Evolutionary conservation across 2,329 filamentous ascomycete genomes (phyloP), one percentile per base, ranked within the genome.

Genomic region (Seiridium cupressi): DNA sequence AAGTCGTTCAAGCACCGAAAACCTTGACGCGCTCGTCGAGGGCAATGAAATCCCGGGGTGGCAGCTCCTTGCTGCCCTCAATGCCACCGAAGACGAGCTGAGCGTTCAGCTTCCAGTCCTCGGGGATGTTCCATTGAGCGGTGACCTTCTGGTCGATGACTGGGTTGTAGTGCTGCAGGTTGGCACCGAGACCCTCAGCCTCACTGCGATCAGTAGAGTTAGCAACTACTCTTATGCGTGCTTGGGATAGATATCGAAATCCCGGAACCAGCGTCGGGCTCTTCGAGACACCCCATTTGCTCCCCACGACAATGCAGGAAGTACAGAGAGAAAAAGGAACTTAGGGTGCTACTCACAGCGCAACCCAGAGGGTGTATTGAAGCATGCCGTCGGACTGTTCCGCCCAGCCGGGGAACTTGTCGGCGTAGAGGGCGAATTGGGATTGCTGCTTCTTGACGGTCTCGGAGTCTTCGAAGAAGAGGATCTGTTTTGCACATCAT

Each of bases 91-190:
- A 95, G 69, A 96, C 92, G 65, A 97, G 80, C 83, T 96, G 92
- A 32, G 90, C 89, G 71, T 89, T 86, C 65, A 96, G 84, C 71
- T 85, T 85, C 92, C 93, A 97, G 68, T 84, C 83, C 18, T 77
- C 70, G 48, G 91, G 89, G 38, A 96, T 68, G 60, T 83, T 82
- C 90, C 91, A 97, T 67, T 86, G 79, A 63, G 77, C 79, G 49
- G 83, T 77, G 57, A 93, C 89, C 78, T 88, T 86, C 65, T 83
- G 81, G 77, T 96, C 90, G 67, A 96, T 86, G 61, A 97, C 76
- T 26, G 92, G 92, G 84, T 92, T 95, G 83, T 96, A 96, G 81
- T 97, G 93, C 83, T 97, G 93, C 57, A 97, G 83, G 82, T 93
- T 96, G 73, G 89, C 90, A 65, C 92, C 92, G 60, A 96, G 85